Conservation (phyloP, 108 stramenopile genomes). For the Cyclotella choctawhatcheeana region DNA sequence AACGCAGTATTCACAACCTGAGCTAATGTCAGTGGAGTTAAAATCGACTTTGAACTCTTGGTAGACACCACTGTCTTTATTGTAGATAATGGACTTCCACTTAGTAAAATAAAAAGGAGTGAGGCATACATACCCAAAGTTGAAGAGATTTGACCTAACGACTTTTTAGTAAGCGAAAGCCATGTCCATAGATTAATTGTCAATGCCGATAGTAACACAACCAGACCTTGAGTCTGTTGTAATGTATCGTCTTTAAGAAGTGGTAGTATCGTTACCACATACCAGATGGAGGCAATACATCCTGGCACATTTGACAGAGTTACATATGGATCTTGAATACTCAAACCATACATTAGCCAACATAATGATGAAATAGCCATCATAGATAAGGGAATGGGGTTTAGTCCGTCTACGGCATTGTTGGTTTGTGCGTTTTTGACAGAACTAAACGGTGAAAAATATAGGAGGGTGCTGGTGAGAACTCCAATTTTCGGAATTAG, state of each 20-base stretch:
- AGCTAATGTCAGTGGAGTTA: constrained; percentile 50
- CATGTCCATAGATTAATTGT: constrained; percentile 60
- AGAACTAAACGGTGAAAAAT: constrained; percentile 53
- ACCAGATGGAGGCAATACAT: constrained; percentile 48
- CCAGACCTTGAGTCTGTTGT: constrained; percentile 32
- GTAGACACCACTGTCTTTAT: constrained; percentile 48
- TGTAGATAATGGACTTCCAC: constrained; percentile 53
- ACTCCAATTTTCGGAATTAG: constrained; percentile 52
- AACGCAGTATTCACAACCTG: constrained; percentile 60
- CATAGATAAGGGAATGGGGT: constrained; percentile 57
- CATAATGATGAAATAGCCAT: constrained; percentile 54
- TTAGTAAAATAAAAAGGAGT: constrained; percentile 47
- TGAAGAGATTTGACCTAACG: constrained; percentile 35
- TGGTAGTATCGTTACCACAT: constrained; percentile 40
- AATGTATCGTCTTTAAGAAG: constrained; percentile 25
- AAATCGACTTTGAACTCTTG: constrained; percentile 51
- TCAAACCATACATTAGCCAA: constrained; percentile 59
- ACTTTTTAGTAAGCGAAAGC: constrained; percentile 39
- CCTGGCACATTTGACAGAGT: constrained; percentile 58
- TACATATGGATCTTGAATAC: constrained; percentile 52
- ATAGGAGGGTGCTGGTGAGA: constrained; percentile 49
- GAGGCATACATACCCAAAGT: constrained; percentile 55
- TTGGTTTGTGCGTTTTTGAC: constrained; percentile 38
- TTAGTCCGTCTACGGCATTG: constrained; percentile 39
- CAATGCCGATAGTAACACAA: constrained; percentile 30